Evolutionary conservation across 2,329 filamentous ascomycete species (phyloP).

Genomic region (Ophiostoma piceae): DNA sequence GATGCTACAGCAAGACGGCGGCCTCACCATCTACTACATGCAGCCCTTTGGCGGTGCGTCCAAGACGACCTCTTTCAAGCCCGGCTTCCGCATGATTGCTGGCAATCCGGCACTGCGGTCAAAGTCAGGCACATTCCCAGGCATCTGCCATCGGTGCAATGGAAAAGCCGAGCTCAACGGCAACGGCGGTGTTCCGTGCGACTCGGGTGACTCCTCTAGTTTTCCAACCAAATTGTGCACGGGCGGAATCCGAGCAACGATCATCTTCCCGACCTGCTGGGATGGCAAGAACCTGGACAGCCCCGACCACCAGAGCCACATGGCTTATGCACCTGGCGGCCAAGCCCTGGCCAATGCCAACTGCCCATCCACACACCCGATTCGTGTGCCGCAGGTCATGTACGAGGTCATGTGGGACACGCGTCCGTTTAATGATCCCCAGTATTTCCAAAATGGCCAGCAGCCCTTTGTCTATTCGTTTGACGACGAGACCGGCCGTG

Average conservation of each 20-base stretch:
- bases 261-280: conserved; percentile 45
- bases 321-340: conserved; percentile 29
- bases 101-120: neutral
- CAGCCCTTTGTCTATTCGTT: neutral
- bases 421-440: neutral
- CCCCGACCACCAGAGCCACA: conserved; percentile 43
- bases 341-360: neutral
- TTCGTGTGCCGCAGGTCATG: too few species aligned
- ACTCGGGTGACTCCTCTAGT: neutral
- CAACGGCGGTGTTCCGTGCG: neutral
- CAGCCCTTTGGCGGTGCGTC: neutral
- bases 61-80: neutral
- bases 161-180: neutral
- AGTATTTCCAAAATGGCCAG: neutral
- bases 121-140: neutral
- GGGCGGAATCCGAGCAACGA: neutral
- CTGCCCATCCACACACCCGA: too few species aligned
- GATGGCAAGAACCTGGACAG: conserved; percentile 47
- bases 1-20: neutral
- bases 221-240: neutral
- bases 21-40: neutral
- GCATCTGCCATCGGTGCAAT: neutral
- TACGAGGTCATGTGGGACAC: neutral
- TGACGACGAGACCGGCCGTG: neutral
- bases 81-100: neutral